These are phyloP conservation scores for Rhypophila decipiens DNA, from an alignment of 495 filamentous ascomycete species.

Conservation along the genomic window DNA sequence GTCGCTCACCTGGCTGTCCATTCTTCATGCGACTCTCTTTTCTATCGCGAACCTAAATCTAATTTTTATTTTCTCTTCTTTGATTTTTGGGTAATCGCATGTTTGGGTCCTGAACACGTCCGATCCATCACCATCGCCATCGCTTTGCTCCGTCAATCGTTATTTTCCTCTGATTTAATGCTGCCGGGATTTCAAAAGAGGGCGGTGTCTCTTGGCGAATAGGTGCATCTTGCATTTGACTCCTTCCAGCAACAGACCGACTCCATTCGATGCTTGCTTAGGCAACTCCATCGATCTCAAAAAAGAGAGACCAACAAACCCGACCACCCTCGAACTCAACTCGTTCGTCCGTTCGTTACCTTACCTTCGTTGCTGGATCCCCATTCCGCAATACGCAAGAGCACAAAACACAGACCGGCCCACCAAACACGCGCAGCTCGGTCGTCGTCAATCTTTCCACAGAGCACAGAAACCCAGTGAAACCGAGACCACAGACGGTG, in stretches of 20 bases:
- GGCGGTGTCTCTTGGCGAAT: too few species aligned
- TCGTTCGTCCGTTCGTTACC: neutral
- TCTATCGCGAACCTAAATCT: neutral
- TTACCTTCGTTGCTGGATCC: neutral
- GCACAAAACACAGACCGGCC: neutral
- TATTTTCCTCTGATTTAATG: too few species aligned
- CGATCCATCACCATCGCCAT: neutral
- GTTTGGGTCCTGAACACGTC: neutral
- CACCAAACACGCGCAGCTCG: neutral
- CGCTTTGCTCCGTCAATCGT: neutral
- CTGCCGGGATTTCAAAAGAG: too few species aligned
- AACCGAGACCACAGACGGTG: too few species aligned
- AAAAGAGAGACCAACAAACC: too few species aligned
- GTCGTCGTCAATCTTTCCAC: neutral
- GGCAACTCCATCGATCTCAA: too few species aligned
- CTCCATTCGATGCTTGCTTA: too few species aligned
- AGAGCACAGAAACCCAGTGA: neutral
- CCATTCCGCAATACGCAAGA: neutral
- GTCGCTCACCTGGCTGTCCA: neutral
- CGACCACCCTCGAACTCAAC: neutral
- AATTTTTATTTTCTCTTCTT: neutral
- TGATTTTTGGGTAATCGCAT: neutral
- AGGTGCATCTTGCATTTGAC: too few species aligned
- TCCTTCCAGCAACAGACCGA: too few species aligned
- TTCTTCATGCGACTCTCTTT: neutral